Conservation (phyloP, 306 rosid genomes). For the Astragalus membranaceus region DNA sequence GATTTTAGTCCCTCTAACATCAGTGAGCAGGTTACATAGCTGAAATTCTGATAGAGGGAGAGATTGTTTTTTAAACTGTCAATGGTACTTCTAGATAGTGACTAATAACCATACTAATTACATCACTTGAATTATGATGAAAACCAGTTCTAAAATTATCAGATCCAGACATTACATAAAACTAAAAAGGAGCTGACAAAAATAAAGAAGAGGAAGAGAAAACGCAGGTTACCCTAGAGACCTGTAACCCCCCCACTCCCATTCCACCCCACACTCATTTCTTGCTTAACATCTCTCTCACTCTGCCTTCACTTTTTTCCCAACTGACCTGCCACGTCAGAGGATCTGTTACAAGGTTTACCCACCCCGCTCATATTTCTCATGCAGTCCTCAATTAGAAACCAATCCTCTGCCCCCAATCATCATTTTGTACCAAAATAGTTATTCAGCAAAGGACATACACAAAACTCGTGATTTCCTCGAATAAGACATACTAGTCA, state of each 20-base stretch:
- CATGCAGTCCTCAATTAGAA: not conserved
- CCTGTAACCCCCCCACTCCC: not conserved
- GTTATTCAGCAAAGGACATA: not conserved
- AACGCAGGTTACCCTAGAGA: not conserved
- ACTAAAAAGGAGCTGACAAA: not conserved
- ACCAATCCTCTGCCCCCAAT: not conserved
- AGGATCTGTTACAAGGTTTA: not conserved
- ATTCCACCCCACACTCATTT: not conserved
- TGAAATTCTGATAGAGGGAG: not conserved
- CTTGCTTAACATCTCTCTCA: not conserved
- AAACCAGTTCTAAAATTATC: not conserved
- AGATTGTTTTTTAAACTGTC: not conserved
- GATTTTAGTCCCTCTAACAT: not conserved
- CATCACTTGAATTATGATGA: not conserved
- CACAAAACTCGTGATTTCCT: not conserved
- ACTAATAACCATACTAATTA: not conserved
- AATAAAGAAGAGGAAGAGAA: not conserved
- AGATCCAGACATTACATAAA: not conserved
- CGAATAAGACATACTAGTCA: not conserved
- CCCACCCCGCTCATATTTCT: not conserved
- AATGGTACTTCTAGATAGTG: too few species aligned
- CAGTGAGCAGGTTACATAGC: not conserved
- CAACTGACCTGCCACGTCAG: not conserved
- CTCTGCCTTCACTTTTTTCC: not conserved
- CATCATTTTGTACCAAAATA: not conserved